These are phyloP conservation scores for Teratosphaeria zuluensis DNA, from an alignment of 2,329 filamentous ascomycete genomes.

Conservation along the genomic window DNA sequence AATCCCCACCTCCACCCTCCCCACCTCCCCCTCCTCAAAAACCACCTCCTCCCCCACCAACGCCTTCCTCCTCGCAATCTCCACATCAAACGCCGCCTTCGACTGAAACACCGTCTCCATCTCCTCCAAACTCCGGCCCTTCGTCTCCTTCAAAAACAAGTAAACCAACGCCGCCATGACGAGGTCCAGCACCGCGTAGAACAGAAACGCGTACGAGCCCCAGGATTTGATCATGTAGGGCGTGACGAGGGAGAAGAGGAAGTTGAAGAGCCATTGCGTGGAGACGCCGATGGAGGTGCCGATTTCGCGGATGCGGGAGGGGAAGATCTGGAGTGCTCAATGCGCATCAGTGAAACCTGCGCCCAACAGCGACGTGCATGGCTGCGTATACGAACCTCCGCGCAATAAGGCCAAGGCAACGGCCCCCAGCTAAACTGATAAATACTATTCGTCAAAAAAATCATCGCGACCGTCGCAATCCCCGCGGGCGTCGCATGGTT, in stretches of 20 bases:
- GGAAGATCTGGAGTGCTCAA: slow-evolving; percentile 49
- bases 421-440: slow-evolving; percentile 47
- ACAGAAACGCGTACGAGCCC: slow-evolving; percentile 34
- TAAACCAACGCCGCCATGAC: slow-evolving; percentile 33
- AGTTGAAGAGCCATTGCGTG: slow-evolving; percentile 45
- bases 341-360: too few species aligned
- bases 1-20: background rate
- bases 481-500: slow-evolving; percentile 28
- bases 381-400: too few species aligned
- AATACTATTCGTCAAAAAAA: slow-evolving; percentile 46
- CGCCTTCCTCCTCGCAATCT: slow-evolving; percentile 2
- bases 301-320: slow-evolving; percentile 40
- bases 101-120: slow-evolving; percentile 21
- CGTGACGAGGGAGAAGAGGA: slow-evolving; percentile 39
- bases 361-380: too few species aligned
- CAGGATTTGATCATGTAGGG: slow-evolving; percentile 44
- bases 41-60: background rate
- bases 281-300: slow-evolving; percentile 42
- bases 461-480: slow-evolving; percentile 45
- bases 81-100: slow-evolving; percentile 17
- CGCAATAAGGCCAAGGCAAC: slow-evolving; percentile 44
- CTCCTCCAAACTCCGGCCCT: slow-evolving; percentile 27
- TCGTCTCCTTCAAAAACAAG: slow-evolving; percentile 30
- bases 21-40: background rate
- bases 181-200: slow-evolving; percentile 39